Evolutionary conservation across 768 basidiomycete genomes (phyloP).

Genomic region (Clitopilus hobsonii): DNA sequence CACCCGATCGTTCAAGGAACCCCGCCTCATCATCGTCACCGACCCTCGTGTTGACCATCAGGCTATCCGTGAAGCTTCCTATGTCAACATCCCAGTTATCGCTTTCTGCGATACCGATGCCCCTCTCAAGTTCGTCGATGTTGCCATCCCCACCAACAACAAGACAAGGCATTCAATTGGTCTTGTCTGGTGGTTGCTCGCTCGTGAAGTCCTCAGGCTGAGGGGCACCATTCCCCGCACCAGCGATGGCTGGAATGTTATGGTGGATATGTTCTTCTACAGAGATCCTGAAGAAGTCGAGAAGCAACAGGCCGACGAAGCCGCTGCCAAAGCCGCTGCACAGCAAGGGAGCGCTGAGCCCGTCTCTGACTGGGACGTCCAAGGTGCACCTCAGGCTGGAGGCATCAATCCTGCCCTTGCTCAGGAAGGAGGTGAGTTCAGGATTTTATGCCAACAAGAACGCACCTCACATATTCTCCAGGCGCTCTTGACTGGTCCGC

Average conservation of each 20-base stretch:
- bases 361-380: constrained; percentile 69
- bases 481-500: constrained; percentile 85
- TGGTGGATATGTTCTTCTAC: constrained; percentile 99
- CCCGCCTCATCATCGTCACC: constrained; percentile 95
- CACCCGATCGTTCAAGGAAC: constrained; percentile 99
- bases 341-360: constrained; percentile 50
- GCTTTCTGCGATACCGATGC: constrained; percentile 99
- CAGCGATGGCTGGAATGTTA: constrained; percentile 92
- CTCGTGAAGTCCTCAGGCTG: constrained; percentile 94
- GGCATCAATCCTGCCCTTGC: constrained; percentile 75
- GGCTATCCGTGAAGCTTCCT: constrained; percentile 99
- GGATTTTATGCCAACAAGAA: constrained; percentile 6
- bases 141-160: constrained; percentile 99
- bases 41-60: constrained; percentile 99
- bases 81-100: constrained; percentile 99
- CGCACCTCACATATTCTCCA: constrained; percentile 14
- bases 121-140: constrained; percentile 94
- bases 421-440: constrained; percentile 46
- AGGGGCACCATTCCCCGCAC: constrained; percentile 91
- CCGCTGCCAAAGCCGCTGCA: constrained; percentile 75
- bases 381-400: constrained; percentile 63
- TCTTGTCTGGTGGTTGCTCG: constrained; percentile 96
- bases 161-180: constrained; percentile 97
- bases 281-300: constrained; percentile 99
- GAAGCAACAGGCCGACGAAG: constrained; percentile 94